phyloP scores from a whole-genome alignment of 2,329 filamentous ascomycete species.

The Sporothrix globosa region DNA sequence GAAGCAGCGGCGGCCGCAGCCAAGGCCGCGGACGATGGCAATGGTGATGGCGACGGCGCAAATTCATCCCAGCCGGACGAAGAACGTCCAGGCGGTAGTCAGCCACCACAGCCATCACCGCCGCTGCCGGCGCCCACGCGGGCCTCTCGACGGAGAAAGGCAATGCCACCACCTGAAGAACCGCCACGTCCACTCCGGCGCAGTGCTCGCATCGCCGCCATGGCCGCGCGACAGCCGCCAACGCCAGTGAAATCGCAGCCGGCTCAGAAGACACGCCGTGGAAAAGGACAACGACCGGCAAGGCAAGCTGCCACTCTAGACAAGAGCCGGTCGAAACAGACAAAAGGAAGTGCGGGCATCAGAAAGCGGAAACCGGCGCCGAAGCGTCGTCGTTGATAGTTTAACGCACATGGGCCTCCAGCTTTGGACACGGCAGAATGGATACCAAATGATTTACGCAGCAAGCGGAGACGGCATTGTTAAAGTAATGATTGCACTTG shows the following conservation, averaged over 20 bases:
- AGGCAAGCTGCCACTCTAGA: not conserved
- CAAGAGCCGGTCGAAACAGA: not conserved
- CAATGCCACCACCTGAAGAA: not conserved
- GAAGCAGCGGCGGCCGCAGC: not conserved
- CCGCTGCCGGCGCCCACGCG: not conserved
- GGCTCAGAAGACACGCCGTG: not conserved
- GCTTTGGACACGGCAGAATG: not conserved
- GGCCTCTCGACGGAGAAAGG: not conserved
- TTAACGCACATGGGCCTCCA: not conserved
- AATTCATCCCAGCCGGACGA: not conserved
- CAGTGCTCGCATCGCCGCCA: slow-evolving; percentile 8
- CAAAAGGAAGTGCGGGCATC: not conserved
- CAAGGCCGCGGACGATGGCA: not conserved
- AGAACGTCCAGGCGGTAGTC: not conserved
- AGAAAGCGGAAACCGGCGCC: not conserved
- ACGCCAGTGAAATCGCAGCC: not conserved
- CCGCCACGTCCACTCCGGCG: not conserved
- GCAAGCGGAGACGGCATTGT: no score
- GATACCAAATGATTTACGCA: not conserved
- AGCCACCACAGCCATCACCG: not conserved
- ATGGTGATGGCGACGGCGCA: not conserved
- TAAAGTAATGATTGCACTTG: not conserved
- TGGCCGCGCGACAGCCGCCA: not conserved
- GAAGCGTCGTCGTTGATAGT: slow-evolving; percentile 4
- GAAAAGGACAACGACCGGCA: not conserved